Evolutionary conservation across 2,329 filamentous ascomycete species (phyloP).

Genomic region (Fusarium odoratissimum): DNA sequence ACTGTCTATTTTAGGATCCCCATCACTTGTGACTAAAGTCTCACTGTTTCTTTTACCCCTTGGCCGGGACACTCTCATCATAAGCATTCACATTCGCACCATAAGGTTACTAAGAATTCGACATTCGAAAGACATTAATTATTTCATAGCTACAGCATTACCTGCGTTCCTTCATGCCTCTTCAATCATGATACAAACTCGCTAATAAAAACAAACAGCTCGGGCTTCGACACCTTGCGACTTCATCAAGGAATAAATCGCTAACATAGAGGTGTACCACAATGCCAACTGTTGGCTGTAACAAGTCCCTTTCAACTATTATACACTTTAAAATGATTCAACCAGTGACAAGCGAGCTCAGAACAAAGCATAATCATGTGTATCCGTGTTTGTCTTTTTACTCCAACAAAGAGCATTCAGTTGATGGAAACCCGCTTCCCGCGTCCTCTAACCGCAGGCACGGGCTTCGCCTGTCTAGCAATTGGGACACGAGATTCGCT

Average conservation of each 20-base stretch:
- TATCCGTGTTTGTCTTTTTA: background rate
- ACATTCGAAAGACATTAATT: background rate
- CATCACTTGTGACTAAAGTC: too few species aligned
- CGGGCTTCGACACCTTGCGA: background rate
- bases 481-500: conserved; percentile 11
- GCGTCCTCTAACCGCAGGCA: background rate
- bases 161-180: background rate
- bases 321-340: conserved; percentile 3
- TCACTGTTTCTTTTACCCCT: background rate
- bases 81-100: too few species aligned
- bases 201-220: background rate
- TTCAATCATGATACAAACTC: conserved; percentile 2
- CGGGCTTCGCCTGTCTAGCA: conserved; percentile 15
- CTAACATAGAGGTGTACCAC: conserved; percentile 1
- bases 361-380: background rate
- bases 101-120: background rate
- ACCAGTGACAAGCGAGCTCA: background rate
- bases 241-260: conserved; percentile 9
- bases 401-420: conserved; percentile 7
- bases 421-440: conserved; percentile 35
- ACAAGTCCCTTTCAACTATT: conserved; percentile 8
- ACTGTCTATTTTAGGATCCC: too few species aligned
- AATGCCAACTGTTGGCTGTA: conserved; percentile 7
- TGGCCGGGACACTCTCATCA: background rate
- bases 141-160: background rate